phyloP scores from a whole-genome alignment of 169 alveolate species.

The Plasmodium billcollinsi region DNA sequence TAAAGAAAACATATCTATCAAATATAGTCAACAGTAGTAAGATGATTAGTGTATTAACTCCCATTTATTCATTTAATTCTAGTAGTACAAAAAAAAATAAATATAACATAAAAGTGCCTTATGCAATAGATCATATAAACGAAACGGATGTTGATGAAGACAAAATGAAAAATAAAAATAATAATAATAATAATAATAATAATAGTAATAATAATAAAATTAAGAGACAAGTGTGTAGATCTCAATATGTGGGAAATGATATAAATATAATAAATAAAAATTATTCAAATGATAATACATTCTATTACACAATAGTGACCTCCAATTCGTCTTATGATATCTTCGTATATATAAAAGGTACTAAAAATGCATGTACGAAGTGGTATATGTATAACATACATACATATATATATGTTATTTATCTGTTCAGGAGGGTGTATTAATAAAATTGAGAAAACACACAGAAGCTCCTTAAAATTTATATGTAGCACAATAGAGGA shows the following conservation, averaged over 20 bases:
- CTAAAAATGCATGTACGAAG: background rate
- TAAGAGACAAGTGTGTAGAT: background rate
- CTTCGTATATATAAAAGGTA: background rate
- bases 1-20: background rate
- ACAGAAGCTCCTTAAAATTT: constrained; percentile 1
- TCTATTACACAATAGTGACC: background rate
- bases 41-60: background rate
- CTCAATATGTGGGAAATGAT: background rate
- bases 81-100: background rate
- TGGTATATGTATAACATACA: no score
- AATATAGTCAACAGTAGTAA: background rate
- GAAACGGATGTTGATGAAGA: background rate
- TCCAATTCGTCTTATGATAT: background rate
- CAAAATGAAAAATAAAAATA: background rate
- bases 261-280: background rate
- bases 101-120: background rate
- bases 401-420: background rate
- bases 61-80: background rate
- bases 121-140: background rate
- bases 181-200: no score
- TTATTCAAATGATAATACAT: background rate
- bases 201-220: background rate
- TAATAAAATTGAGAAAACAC: background rate
- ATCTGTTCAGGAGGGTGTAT: background rate
- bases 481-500: background rate